Base-by-base conservation (phyloP, 2,329 filamentous ascomycete species). In the Nothophoma quercina region DNA sequence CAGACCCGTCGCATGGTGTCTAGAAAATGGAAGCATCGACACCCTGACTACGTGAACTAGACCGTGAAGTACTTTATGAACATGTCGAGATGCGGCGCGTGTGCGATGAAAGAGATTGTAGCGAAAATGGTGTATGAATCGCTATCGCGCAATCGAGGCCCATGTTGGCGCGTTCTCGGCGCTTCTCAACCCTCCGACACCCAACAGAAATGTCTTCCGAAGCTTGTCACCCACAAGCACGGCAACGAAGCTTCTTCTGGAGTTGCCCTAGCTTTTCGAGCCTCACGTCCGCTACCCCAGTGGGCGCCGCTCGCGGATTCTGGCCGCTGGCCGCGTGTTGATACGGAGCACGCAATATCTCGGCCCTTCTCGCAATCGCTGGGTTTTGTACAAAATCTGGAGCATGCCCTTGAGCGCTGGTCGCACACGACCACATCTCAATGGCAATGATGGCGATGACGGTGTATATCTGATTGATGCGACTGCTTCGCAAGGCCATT, bases 221-320 rank as follows among this genome's bases (percentile, higher is more conserved):
- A 34, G 52, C 52, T 51, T 55, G 38, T 39, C 42, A 42, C 33
- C 46, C 46, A 55, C 52, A 51, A 51, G 46, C 42, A 51, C 46
- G 52, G 52, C 32, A 34, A 18, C 32, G 42, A 55, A 51, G 46
- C 52, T 55, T 51, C 32, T 55, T 51, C 41, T 34, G 42, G 52
- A 7, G 26, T n/a, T 33, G 42, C 29, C 13, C 42, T 51, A 47
- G 38, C 40, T 39, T 42, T 30, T 42, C 40, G 30, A 55, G 52
- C 32, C 41, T 47, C 46, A 43, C 26, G n/a, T 16, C 41, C 52
- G 42, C 40, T 35, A 35, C 32, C 30, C 26, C 47, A 25, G 42
- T 47, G 21, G 46, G 40, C 21, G 38, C 34, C 19, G 39, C 28
- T 40, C 28, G 39, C 28, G 32, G 18, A 13, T 7, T 40, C 25